Evolutionary conservation across 177 flowering plant genomes (phyloP), one percentile per base, ranked within the genome.

Genomic region (Vitis hybrid): DNA sequence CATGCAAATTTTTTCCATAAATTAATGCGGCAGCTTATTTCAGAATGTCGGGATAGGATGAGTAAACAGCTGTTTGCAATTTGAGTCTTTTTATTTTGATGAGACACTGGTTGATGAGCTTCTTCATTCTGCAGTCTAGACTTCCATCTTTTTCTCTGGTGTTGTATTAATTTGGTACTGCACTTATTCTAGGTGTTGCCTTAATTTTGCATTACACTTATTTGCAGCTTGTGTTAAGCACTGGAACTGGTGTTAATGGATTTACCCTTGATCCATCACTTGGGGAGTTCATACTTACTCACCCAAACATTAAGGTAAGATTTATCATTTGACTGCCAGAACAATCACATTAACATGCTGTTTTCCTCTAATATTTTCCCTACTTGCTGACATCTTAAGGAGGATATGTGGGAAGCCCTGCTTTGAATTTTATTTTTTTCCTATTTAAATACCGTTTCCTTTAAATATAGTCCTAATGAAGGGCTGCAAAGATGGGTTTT

Each of bases 241-340:
- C 98, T 70, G 99, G 99, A 80, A 71, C 60, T 68, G 99, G 99
- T 50, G 99, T 95, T 24, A 83, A 95, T 79, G 98, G 98, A 4
- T 95, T 95, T 80, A 95, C 99, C 5, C 95, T 95, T 44, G 99
- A 95, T 81, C 99, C 98, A 47, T 92, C 97, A 60, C 92, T 94
- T 72, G 99, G 99, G 69, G 99, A 95, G 84, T 95, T 92, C 86
- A 92, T 95, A 62, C 80, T 95, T 17, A 95, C 99, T 73, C 99
- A 95, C 75, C 94, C 97, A 57, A 88, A 91, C 73, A 90, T 95
- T 44, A 92, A 90, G 97, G 99, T 95, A 59, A 6, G 68, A 56
- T 63, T 61, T 1, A 17, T 1, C 20, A n/a, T 38, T 28, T 69
- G 24, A 63, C 64, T 50, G 56, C 18, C 18, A 18, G 31, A 50